Evolutionary conservation across 2,329 filamentous ascomycete genomes (phyloP).

Genomic region (Calonectria crousiana): DNA sequence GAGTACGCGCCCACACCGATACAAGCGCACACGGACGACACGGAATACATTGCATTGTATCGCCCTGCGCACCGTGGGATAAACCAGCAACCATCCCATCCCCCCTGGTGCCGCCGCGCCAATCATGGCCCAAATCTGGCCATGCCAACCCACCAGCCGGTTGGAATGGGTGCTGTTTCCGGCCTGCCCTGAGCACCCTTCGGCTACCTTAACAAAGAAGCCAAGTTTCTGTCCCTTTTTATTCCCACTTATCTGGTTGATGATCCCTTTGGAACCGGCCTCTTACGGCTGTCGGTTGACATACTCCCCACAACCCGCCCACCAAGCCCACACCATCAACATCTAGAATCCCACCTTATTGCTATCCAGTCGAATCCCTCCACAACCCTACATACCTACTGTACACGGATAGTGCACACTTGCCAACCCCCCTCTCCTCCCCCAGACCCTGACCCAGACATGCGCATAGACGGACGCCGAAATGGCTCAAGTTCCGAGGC

Average conservation of each 20-base stretch:
- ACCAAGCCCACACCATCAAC: neutral
- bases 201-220: conserved; percentile 33
- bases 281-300: neutral
- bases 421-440: neutral
- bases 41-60: neutral
- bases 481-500: neutral
- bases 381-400: neutral
- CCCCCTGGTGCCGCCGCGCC: neutral
- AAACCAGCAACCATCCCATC: neutral
- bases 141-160: conserved; percentile 7
- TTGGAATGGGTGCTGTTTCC: conserved; percentile 44
- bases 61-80: neutral
- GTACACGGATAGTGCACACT: neutral
- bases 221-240: conserved; percentile 29
- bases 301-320: conserved; percentile 2
- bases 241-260: neutral
- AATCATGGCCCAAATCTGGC: neutral
- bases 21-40: neutral
- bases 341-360: conserved; percentile 1
- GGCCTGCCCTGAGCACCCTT: neutral
- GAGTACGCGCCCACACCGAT: conserved; percentile 15
- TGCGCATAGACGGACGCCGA: neutral
- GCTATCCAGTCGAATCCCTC: neutral
- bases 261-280: neutral
- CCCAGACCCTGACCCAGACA: neutral